Percentiles rank a stretch among this genome's conserved stretches.
Conservation (phyloP, 164 flowering plant genomes). For the Aristolochia californica region DNA sequence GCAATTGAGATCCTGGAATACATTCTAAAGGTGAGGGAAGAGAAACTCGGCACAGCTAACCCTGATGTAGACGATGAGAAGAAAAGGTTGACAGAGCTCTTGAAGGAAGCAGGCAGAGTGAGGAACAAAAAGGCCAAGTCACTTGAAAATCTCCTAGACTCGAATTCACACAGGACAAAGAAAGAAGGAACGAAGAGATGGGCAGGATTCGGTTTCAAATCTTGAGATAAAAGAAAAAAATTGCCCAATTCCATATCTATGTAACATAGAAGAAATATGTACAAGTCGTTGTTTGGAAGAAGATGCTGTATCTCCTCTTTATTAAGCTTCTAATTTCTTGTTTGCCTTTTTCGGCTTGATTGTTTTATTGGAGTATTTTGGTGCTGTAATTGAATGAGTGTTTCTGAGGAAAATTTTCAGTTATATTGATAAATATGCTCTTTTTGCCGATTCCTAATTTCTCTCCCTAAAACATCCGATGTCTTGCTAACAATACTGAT, state of each 20-base stretch:
- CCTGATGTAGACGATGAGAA: constrained; percentile 95
- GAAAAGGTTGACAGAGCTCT: constrained; percentile 78
- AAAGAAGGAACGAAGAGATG: constrained; percentile 79
- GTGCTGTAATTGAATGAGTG: constrained; percentile 21
- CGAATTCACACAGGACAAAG: constrained; percentile 68
- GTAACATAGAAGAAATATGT: constrained; percentile 38
- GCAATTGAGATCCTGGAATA: constrained; percentile 88
- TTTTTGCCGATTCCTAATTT: constrained; percentile 3
- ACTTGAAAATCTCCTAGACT: constrained; percentile 77
- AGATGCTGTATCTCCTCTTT: constrained; percentile 31
- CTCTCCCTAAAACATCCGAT: too few species aligned
- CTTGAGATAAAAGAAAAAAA: constrained; percentile 20
- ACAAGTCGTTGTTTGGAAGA: constrained; percentile 25
- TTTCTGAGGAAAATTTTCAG: constrained; percentile 8
- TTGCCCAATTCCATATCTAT: constrained; percentile 15
- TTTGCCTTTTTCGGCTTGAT: constrained; percentile 15
- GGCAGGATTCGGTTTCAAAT: constrained; percentile 75
- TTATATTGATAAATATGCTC: constrained; percentile 11
- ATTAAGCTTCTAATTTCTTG: constrained; percentile 12
- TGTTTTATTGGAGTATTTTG: constrained; percentile 20
- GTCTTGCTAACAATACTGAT: too few species aligned
- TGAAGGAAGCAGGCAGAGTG: constrained; percentile 86
- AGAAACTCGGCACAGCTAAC: constrained; percentile 92
- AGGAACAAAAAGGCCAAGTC: constrained; percentile 85
- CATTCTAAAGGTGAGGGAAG: constrained; percentile 86